These are phyloP conservation scores for Rhodotorula sp. DNA, from an alignment of 1,284 basidiomycete genomes.

Conservation along the genomic window DNA sequence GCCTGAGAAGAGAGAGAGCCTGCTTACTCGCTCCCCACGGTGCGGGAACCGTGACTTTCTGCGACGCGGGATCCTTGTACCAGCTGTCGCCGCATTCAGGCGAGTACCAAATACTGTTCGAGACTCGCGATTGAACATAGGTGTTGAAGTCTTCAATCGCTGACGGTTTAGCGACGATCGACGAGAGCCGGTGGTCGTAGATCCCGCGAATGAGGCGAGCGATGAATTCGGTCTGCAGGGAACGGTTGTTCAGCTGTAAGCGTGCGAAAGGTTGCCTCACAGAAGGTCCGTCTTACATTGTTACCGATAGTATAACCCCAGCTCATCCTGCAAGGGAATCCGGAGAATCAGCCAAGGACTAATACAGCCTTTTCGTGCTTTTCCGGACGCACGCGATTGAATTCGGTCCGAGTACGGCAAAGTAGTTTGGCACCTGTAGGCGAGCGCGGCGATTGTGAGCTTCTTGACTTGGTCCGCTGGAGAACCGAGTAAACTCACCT, in stretches of 20 bases:
- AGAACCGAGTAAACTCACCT: conserved; percentile 13
- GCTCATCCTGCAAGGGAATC: neutral
- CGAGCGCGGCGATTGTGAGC: no score
- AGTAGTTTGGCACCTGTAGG: conserved; percentile 27
- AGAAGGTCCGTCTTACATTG: neutral
- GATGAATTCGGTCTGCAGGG: conserved; percentile 25
- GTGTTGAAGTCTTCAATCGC: conserved; percentile 21
- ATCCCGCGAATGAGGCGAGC: conserved; percentile 30
- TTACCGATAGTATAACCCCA: conserved; percentile 18
- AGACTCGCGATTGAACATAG: conserved; percentile 9
- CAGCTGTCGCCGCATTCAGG: conserved; percentile 14
- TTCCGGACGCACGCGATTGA: conserved; percentile 11
- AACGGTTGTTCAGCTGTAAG: no score
- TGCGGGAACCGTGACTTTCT: conserved; percentile 25
- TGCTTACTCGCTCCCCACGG: conserved; percentile 26
- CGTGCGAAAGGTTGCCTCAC: no score
- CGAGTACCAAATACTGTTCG: conserved; percentile 8
- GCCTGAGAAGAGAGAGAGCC: neutral
- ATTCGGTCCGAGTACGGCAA: conserved; percentile 35
- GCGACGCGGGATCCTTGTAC: conserved; percentile 24
- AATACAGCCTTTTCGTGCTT: neutral
- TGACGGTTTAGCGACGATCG: conserved; percentile 22
- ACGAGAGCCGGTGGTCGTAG: conserved; percentile 23
- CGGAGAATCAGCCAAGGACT: neutral
- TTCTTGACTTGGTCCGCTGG: neutral